A percentile compares a stretch with the other conserved stretches of the same genome.
phyloP scores from a whole-genome alignment of 208 protist genomes.

The Balamuthia mandrillaris region DNA sequence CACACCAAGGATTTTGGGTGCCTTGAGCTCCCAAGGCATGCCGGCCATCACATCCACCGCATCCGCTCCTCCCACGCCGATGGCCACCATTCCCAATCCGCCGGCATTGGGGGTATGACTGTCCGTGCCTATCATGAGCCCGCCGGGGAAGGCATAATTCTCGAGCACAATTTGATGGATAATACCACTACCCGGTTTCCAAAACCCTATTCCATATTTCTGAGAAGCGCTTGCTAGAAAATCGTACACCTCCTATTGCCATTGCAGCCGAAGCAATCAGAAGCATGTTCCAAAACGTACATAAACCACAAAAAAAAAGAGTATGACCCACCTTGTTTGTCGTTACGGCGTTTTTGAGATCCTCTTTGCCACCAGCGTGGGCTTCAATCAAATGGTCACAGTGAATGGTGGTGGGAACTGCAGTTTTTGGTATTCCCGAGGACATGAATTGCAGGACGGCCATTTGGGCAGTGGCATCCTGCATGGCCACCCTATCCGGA shows the following conservation, averaged over 20 bases:
- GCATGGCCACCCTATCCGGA: slow-evolving; percentile 81
- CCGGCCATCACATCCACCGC: slow-evolving; percentile 84
- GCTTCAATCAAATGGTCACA: slow-evolving; percentile 85
- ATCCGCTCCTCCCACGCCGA: slow-evolving; percentile 82
- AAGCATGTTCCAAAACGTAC: no score
- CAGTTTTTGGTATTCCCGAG: slow-evolving; percentile 68
- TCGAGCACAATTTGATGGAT: slow-evolving; percentile 81
- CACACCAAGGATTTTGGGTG: slow-evolving; percentile 84
- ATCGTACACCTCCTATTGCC: slow-evolving; percentile 79
- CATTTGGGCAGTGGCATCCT: slow-evolving; percentile 82
- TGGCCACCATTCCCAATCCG: slow-evolving; percentile 51
- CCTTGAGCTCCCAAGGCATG: slow-evolving; percentile 78
- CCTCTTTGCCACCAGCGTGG: slow-evolving; percentile 47
- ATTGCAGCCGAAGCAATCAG: no score
- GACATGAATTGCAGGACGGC: slow-evolving; percentile 83
- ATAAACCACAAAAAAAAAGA: no score
- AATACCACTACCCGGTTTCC: slow-evolving; percentile 75
- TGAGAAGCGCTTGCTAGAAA: slow-evolving; percentile 65
- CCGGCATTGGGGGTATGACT: slow-evolving; percentile 77
- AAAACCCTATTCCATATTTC: slow-evolving; percentile 78
- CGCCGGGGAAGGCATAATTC: slow-evolving; percentile 76
- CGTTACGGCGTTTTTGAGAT: slow-evolving; percentile 58
- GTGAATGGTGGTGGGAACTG: slow-evolving; percentile 80
- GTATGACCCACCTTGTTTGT: slow-evolving; percentile 55
- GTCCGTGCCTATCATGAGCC: slow-evolving; percentile 73